Conservation (phyloP, 306 rosid genomes). For the Sophora flavescens region DNA sequence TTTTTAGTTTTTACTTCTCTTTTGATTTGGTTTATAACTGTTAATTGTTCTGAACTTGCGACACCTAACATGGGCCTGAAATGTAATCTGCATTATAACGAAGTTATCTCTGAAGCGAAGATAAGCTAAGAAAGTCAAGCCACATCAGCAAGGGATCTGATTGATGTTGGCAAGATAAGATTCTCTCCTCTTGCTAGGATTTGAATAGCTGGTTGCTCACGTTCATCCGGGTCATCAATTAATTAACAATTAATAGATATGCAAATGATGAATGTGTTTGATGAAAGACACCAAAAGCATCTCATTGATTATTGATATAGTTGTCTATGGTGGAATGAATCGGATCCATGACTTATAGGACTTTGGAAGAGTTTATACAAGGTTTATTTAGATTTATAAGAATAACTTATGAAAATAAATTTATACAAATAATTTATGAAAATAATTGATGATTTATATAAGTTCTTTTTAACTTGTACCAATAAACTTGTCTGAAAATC, state of each 20-base stretch:
- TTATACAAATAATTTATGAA: too few relatives aligned
- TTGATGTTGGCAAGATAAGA: constrained; percentile 54
- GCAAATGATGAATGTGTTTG: not conserved
- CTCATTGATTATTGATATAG: not conserved
- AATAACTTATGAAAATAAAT: too few relatives aligned
- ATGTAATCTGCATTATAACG: not conserved
- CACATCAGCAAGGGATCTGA: constrained; percentile 23
- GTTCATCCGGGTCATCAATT: not conserved
- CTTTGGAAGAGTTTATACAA: too few relatives aligned
- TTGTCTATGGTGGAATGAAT: constrained; percentile 3
- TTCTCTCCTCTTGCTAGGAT: constrained; percentile 18
- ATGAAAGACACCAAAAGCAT: not conserved
- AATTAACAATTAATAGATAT: not conserved
- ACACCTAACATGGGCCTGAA: not conserved
- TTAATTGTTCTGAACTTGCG: not conserved
- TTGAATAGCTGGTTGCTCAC: not conserved
- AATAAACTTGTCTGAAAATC: too few relatives aligned
- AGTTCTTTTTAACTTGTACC: too few relatives aligned
- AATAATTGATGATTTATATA: too few relatives aligned
- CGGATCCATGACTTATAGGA: not conserved
- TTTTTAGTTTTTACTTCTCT: not conserved
- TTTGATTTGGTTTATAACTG: not conserved
- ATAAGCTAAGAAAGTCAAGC: constrained; percentile 28
- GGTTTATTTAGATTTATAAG: too few relatives aligned
- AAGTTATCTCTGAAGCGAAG: not conserved